phyloP scores from a whole-genome alignment of 1,284 basidiomycete species.

The Macrocybe sp. region DNA sequence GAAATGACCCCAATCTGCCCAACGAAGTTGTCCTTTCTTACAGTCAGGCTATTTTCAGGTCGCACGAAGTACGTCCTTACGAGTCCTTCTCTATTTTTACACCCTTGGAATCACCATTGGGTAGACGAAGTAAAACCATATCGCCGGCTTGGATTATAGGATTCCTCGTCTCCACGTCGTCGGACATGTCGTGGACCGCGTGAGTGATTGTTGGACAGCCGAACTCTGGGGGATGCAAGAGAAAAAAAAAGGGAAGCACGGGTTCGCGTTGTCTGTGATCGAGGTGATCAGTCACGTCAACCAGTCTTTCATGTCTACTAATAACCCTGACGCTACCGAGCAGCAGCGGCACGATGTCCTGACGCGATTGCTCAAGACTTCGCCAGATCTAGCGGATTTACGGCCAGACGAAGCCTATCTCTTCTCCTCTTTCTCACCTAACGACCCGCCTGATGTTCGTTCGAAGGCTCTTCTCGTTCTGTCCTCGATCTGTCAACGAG shows the following conservation, averaged over 20 bases:
- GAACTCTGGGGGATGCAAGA: not conserved
- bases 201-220: conserved; percentile 6
- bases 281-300: not conserved
- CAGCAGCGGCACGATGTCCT: no score
- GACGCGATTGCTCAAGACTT: conserved; percentile 25
- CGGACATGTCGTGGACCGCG: conserved; percentile 2
- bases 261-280: not conserved
- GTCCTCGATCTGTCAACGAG: conserved; percentile 58
- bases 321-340: no score
- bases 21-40: conserved; percentile 53
- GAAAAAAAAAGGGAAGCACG: conserved; percentile 1
- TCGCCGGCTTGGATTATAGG: conserved; percentile 52
- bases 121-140: conserved; percentile 61
- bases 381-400: conserved; percentile 23
- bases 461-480: conserved; percentile 66
- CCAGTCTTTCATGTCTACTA: not conserved
- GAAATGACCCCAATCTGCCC: conserved; percentile 73
- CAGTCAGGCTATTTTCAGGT: conserved; percentile 7
- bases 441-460: conserved; percentile 36
- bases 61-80: conserved; percentile 35
- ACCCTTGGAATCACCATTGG: conserved; percentile 64
- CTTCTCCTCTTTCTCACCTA: conserved; percentile 50
- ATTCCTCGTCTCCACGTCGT: conserved; percentile 15
- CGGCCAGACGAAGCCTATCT: conserved; percentile 53
- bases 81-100: conserved; percentile 62